Percentiles rank a stretch among this genome's conserved stretches.
phyloP scores from a whole-genome alignment of 352 stramenopile genomes.

The Phytopythium oedochilum region DNA sequence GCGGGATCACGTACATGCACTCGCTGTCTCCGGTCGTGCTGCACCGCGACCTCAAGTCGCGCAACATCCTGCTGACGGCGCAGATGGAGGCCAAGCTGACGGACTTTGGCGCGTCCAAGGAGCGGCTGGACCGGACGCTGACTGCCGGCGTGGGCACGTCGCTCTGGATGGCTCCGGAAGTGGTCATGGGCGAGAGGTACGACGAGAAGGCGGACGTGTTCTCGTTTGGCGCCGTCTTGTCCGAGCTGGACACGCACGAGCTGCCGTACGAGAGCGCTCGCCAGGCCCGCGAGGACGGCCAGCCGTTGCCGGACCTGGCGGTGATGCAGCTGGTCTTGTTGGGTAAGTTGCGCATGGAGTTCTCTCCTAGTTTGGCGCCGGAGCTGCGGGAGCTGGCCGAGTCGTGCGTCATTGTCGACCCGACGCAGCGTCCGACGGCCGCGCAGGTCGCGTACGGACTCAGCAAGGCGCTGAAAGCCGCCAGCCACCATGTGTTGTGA shows the following conservation, averaged over 20 bases:
- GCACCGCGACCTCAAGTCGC: conserved; percentile 63
- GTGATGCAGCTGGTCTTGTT: conserved; percentile 47
- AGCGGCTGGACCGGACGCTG: conserved; percentile 17
- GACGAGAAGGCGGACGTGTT: conserved; percentile 32
- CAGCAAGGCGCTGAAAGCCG: background rate
- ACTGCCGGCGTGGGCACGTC: conserved; percentile 26
- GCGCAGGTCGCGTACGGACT: conserved; percentile 19
- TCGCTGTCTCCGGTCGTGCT: conserved; percentile 28
- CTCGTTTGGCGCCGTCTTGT: conserved; percentile 40
- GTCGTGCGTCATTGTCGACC: conserved; percentile 18
- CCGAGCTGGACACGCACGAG: conserved; percentile 35
- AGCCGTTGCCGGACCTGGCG: conserved; percentile 27
- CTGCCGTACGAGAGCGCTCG: conserved; percentile 22
- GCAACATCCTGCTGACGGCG: conserved; percentile 47
- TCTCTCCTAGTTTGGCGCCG: conserved; percentile 17
- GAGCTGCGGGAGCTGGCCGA: conserved; percentile 10
- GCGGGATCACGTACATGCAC: conserved; percentile 45
- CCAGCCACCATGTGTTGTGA: too few species aligned
- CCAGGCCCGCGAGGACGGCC: conserved; percentile 11
- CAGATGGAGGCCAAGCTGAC: conserved; percentile 36
- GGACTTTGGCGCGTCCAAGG: conserved; percentile 41
- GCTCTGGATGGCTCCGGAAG: conserved; percentile 22
- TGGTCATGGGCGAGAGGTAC: conserved; percentile 26
- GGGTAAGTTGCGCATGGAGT: conserved; percentile 32
- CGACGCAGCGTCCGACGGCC: conserved; percentile 13